Conservation (phyloP, 495 filamentous ascomycete species). For the Penicillium psychrofluorescens region DNA sequence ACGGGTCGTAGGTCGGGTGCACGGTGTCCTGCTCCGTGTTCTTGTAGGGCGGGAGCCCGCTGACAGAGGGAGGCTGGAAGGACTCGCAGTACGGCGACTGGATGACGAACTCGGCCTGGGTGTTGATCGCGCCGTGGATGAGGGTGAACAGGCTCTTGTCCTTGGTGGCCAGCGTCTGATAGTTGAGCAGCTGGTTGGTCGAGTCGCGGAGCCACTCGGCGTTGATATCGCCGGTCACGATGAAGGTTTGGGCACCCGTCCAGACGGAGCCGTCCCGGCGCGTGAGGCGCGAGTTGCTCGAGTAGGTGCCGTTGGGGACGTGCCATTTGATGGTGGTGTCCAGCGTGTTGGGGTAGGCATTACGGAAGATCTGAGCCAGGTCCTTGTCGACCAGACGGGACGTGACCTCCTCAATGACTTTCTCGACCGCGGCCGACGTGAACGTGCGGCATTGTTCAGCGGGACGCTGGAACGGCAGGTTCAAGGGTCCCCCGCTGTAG, state of each 20-base stretch:
- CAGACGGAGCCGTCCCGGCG: conserved; percentile 51
- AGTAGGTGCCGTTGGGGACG: conserved; percentile 17
- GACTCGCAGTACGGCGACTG: conserved; percentile 96
- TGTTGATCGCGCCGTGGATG: conserved; percentile 93
- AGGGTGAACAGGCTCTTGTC: conserved; percentile 68
- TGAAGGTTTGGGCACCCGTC: conserved; percentile 83
- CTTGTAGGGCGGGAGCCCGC: conserved; percentile 56
- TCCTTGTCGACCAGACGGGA: conserved; percentile 77
- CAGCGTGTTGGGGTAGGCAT: conserved; percentile 93
- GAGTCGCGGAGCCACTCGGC: conserved; percentile 97
- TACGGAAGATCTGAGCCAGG: conserved; percentile 88
- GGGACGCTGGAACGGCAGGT: conserved; percentile 86
- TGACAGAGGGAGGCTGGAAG: conserved; percentile 88
- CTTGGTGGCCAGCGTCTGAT: conserved; percentile 74
- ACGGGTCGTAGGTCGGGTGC: conserved; percentile 77
- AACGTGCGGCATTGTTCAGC: conserved; percentile 79
- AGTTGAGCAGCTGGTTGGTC: conserved; percentile 88
- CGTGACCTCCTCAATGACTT: conserved; percentile 77
- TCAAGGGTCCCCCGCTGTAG: conserved; percentile 68
- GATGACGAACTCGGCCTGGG: conserved; percentile 91
- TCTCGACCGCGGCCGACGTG: conserved; percentile 73
- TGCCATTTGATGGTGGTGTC: conserved; percentile 88
- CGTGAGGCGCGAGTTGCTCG: conserved; percentile 13
- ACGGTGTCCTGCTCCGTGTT: conserved; percentile 79
- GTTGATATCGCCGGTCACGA: conserved; percentile 98